Base-by-base conservation (phyloP, 345 rosid genomes). In the Syzygium aqueum region DNA sequence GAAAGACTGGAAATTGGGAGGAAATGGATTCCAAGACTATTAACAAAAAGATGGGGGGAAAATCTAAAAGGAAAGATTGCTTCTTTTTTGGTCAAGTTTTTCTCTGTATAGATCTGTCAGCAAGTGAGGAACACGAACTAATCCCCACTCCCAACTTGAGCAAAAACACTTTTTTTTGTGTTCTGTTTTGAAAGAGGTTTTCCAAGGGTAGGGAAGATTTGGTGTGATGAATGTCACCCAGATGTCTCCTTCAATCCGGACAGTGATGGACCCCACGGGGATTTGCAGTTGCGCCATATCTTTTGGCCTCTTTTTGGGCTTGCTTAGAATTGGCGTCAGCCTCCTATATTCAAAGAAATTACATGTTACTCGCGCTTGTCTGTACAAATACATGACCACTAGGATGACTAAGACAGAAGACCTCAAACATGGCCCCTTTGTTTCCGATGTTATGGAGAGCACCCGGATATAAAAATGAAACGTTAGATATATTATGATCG, bases 171-270 rank as follows among this genome's bases (percentile, higher is more conserved):
- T 7, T 7, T 7, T 50, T 59, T 85, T 25, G 86, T 15, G 14
- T 84, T 50, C 3, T 51, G 86, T 28, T 11, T 33, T 9, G 86
- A 65, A 73, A 61, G 85, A 30, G 82, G 57, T 46, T 88, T 54
- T 46, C 84, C 85, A 46, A 52, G 37, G 84, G 77, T 87, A 85
- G 73, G 73, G 33, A 61, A 61, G 73, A 16, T 61, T 61, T 61
- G 27, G 27, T 37, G 82, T 43, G 82, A 37, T 37, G 82, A 73
- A 37, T 73, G 49, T 22, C 52, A 85, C 82, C 87, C 56, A 86
- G 78, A 86, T 86, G 93, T 90, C 93, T 86, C 94, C 93, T 89
- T 90, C 93, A 87, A 37, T 87, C 86, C 87, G 78, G 91, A 91
- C 95, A 91, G 40, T 15, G 5, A 21, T 28, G 65, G 87, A 86